Evolutionary conservation across 2,329 filamentous ascomycete genomes (phyloP), one percentile per base, ranked within the genome.

Genomic region (Bipolaris sorokiniana): DNA sequence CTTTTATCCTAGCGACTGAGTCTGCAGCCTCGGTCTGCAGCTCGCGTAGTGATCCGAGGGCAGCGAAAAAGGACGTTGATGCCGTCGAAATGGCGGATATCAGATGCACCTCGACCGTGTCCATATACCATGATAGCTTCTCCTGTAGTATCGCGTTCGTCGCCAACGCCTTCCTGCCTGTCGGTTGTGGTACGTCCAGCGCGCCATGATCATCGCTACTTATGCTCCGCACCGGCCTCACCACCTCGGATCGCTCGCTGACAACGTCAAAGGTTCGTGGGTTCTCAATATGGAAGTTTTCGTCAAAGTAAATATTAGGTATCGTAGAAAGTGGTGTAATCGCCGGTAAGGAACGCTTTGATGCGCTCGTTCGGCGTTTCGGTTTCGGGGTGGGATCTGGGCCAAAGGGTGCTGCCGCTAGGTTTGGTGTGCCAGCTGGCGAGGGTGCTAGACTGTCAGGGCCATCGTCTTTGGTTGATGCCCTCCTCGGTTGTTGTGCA

Each of bases 111-210:
- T 99, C 95, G 20, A 99, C 92, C 0, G 95, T 99, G 74, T 99
- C 95, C 92, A 99, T 97, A 76, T 99, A 99, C 95, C 95, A 99
- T 0, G 95, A 98, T 11, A 99, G 82, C 77, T 99, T 99, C 77
- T 99, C 95, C 74, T 99, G 95, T 34, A 99, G 77, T 56, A 99
- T 99, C 0, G 95, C 95, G 77, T 99, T 99, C 0, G 93, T 97
- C 7, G 94, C 94, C 26, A 99, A 81, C 1, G 91, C 90, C 74
- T 97, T 98, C 58, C 94, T 86, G 7, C 82, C 82, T 11, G 79
- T 77, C 16, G 77, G 75, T 41, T 80, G 74, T 7, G 90, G 88
- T 10, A 84, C 83, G 20, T 83, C 78, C 0, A 83, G 78, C 48
- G 81, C 76, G 34, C 79, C 81, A 22, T 84, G 83, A 23, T 87